These are phyloP conservation scores for Dactylellina sp. DNA, from an alignment of 2,329 filamentous ascomycete genomes.

Conservation along the genomic window DNA sequence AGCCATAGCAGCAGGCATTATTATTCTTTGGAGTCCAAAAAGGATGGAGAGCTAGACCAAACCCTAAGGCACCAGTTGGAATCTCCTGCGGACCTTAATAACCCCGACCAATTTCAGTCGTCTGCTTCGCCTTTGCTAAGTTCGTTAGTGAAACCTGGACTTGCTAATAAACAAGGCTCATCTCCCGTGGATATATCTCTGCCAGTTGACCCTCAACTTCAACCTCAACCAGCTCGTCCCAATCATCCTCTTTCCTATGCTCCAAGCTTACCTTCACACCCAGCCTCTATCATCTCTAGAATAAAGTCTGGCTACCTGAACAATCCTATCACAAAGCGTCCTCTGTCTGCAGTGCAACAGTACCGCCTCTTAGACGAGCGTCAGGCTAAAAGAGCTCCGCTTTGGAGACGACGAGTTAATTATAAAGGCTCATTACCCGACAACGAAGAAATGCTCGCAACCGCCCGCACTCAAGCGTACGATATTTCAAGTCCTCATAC, in stretches of 20 bases:
- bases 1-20: conserved; percentile 37
- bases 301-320: conserved; percentile 38
- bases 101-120: conserved; percentile 48
- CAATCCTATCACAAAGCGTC: conserved; percentile 35
- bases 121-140: conserved; percentile 37
- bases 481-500: conserved; percentile 43
- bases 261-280: conserved; percentile 10
- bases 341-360: conserved; percentile 55
- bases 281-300: conserved; percentile 11
- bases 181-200: conserved; percentile 37
- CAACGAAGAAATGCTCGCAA: conserved; percentile 57
- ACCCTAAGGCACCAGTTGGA: conserved; percentile 52
- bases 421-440: conserved; percentile 56
- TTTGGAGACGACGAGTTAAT: conserved; percentile 57
- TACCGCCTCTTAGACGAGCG: conserved; percentile 57
- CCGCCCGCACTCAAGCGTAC: conserved; percentile 48
- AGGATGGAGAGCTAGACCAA: conserved; percentile 41
- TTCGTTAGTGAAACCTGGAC: conserved; percentile 52
- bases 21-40: conserved; percentile 32
- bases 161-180: conserved; percentile 52
- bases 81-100: conserved; percentile 48
- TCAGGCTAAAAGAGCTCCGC: conserved; percentile 56
- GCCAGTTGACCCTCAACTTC: conserved; percentile 23
- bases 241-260: conserved; percentile 13
- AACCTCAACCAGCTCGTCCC: conserved; percentile 15